phyloP scores from a whole-genome alignment of 2,329 filamentous ascomycete species.

The Pseudogymnoascus sp. region DNA sequence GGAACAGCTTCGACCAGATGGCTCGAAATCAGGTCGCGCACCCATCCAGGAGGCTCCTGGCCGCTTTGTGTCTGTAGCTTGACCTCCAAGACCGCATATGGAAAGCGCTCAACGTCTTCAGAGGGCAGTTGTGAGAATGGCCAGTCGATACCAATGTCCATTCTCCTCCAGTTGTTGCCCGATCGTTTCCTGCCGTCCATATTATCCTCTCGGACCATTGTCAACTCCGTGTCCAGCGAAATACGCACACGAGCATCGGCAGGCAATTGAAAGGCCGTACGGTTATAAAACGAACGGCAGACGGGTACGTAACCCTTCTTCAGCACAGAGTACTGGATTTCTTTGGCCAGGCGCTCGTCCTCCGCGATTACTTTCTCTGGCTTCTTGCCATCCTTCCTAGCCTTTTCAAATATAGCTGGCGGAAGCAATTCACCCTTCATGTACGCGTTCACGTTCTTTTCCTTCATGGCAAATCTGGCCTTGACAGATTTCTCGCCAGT shows the following conservation, averaged over 20 bases:
- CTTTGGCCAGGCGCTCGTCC: conserved; percentile 78
- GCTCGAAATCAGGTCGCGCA: conserved; percentile 82
- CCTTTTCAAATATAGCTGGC: conserved; percentile 89
- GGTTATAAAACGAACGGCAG: conserved; percentile 94
- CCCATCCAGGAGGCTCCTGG: conserved; percentile 93
- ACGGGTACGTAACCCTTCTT: conserved; percentile 82
- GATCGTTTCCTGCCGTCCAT: conserved; percentile 67
- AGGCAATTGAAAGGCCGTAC: conserved; percentile 93
- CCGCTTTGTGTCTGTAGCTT: conserved; percentile 95
- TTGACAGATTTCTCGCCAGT: conserved; percentile 99
- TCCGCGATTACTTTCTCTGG: conserved; percentile 83
- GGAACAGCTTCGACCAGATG: conserved; percentile 98
- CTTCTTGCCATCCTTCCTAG: conserved; percentile 91
- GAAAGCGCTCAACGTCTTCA: conserved; percentile 82
- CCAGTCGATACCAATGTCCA: conserved; percentile 94
- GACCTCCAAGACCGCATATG: conserved; percentile 92
- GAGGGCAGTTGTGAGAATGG: conserved; percentile 84
- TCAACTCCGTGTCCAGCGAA: conserved; percentile 90
- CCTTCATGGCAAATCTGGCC: conserved; percentile 87
- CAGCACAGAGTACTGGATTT: conserved; percentile 89
- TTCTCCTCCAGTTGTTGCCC: conserved; percentile 90
- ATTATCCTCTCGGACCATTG: conserved; percentile 93
- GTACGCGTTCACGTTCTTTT: conserved; percentile 94
- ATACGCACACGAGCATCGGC: conserved; percentile 94
- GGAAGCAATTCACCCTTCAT: conserved; percentile 77